Conservation (phyloP, 192 early-diverging fungal genomes). For the Rhizophagus prolifer region DNA sequence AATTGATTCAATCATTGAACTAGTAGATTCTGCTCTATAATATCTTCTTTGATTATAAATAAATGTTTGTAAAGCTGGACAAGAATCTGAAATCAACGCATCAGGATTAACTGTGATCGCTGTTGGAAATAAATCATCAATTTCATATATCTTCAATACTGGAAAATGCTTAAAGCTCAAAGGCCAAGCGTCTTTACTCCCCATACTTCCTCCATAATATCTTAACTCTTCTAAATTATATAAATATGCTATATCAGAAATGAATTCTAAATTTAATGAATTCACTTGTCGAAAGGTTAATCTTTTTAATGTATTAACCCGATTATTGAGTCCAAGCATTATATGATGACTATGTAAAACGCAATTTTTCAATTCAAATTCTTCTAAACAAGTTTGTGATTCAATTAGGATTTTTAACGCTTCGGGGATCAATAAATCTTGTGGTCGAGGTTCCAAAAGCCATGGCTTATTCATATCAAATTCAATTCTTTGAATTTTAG, state of each 20-base stretch:
- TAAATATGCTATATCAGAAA: not conserved
- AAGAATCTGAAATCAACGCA: not conserved
- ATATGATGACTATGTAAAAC: not conserved
- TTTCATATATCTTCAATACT: not conserved
- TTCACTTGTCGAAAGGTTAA: not conserved
- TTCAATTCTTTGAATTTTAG: not conserved
- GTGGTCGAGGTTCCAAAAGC: not conserved
- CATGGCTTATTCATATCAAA: not conserved
- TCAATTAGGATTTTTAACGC: not conserved
- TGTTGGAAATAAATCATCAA: slow-evolving; percentile 6
- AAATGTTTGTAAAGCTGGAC: not conserved
- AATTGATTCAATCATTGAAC: not conserved
- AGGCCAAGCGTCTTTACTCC: slow-evolving; percentile 8
- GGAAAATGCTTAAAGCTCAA: not conserved
- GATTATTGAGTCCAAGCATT: not conserved
- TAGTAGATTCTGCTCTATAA: not conserved
- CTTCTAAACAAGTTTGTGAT: not conserved
- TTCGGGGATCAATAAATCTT: not conserved
- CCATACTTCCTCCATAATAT: not conserved
- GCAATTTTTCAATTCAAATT: slow-evolving; percentile 4
- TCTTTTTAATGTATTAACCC: not conserved
- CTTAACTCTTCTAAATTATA: not conserved
- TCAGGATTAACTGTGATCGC: not conserved
- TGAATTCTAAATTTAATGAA: not conserved
- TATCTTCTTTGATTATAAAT: not conserved